Base-by-base conservation (phyloP, 768 basidiomycete species). In the Lyophyllum atratum region DNA sequence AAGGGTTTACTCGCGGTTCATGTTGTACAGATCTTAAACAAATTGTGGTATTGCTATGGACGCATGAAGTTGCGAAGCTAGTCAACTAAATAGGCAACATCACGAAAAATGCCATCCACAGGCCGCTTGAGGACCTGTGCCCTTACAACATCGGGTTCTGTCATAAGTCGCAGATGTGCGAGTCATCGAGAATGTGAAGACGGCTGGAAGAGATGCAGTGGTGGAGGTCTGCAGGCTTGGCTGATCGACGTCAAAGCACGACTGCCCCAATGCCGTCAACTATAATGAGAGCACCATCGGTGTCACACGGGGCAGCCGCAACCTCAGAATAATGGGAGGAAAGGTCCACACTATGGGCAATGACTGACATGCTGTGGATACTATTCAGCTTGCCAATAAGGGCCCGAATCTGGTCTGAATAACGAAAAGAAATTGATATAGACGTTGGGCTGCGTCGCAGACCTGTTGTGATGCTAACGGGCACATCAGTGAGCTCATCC, bases 211-310 rank as follows among this genome's bases (percentile, higher is more conserved):
- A 68, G 84, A 86, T 25, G 91, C 93, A 66, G 98, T 80, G 40
- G 93, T 87, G 84, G 37, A 99, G 89, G 78, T 98, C 98, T 55
- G 95, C 95, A 64, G 92, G 89, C 76, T 98, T 98, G 59, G 95
- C 95, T 95, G 75, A n/a, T 29, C 49, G 58, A 17, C 31, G 61
- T 59, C 54, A 59, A 50, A 53, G 50, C 45, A 53, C 37, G 70
- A 98, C 96, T 80, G 96, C 97, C 70, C 98, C 96, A 67, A 98
- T 88, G 77, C 94, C 97, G 77, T 98, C 96, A 70, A 99, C 97
- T 74, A 98, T 96, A 68, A 99, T 96, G 65, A 99, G 89, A 58
- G 96, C 96, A 83, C 96, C 96, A 65, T 99, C 96, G 61, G 97
- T 98, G 71, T 98, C 96, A 81, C 97, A 96, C 71, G 98, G 93